Percentiles rank a stretch among this genome's conserved stretches.
phyloP scores from a whole-genome alignment of 202 grass and related monocot genomes.

The Setaria viridis region DNA sequence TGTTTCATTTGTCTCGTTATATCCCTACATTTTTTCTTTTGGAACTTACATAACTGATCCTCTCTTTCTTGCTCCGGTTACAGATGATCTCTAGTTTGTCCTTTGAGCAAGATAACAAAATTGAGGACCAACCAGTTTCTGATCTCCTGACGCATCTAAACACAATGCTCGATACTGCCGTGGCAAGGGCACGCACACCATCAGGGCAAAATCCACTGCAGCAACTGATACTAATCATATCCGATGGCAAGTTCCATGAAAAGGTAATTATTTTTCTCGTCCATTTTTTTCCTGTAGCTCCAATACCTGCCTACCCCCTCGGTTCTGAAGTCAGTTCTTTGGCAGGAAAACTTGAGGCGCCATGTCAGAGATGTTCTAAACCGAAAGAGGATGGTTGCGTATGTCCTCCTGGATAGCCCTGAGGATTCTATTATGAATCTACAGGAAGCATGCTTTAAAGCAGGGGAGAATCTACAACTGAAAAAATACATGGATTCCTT shows the following conservation, averaged over 20 bases:
- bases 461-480: conserved; percentile 48
- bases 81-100: conserved; percentile 93
- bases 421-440: conserved; percentile 88
- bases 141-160: conserved; percentile 89
- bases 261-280: conserved; percentile 56
- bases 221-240: conserved; percentile 88
- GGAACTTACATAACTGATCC: conserved; percentile 8
- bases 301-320: neutral
- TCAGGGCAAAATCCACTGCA: conserved; percentile 91
- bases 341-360: conserved; percentile 78
- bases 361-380: conserved; percentile 82
- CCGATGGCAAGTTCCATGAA: conserved; percentile 90
- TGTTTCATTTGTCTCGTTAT: conserved; percentile 10
- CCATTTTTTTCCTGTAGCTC: conserved; percentile 7
- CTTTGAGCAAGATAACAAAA: conserved; percentile 97
- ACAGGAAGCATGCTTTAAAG: conserved; percentile 59
- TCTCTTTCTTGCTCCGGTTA: conserved; percentile 19
- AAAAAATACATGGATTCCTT: conserved; percentile 81
- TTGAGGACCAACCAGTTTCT: conserved; percentile 84
- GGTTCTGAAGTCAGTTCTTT: conserved; percentile 36
- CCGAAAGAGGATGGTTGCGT: conserved; percentile 84
- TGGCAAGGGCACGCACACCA: conserved; percentile 70
- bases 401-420: conserved; percentile 82
- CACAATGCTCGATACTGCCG: conserved; percentile 73
- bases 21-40: neutral